A percentile compares a stretch with the other conserved stretches of the same genome.
Evolutionary conservation across 2,329 filamentous ascomycete species (phyloP).

Genomic region (Botrytis sinoallii): DNA sequence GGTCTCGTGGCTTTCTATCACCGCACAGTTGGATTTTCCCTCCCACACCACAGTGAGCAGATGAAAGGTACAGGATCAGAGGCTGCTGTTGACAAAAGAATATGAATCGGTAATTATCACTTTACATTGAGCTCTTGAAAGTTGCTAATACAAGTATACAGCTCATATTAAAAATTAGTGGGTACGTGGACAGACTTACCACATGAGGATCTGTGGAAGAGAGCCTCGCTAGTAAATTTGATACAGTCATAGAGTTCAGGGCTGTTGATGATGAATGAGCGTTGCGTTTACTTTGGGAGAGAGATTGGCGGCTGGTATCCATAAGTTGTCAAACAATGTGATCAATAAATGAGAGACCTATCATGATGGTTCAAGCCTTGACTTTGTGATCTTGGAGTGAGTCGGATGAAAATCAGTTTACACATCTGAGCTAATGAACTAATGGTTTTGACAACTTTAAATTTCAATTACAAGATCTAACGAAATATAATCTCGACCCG

Average conservation of each 20-base stretch:
- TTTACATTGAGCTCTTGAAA: neutral
- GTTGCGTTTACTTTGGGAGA: neutral
- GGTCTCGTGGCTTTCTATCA: neutral
- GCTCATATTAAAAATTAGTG: neutral
- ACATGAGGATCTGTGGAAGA: neutral
- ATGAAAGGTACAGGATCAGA: neutral
- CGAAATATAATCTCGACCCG: no score
- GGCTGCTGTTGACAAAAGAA: neutral
- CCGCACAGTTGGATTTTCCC: neutral
- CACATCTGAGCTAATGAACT: neutral
- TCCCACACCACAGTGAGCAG: neutral
- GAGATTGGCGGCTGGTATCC: accelerated
- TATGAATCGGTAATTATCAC: neutral
- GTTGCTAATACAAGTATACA: neutral
- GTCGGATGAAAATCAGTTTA: neutral
- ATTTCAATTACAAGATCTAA: neutral
- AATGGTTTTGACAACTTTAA: neutral
- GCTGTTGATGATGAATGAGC: neutral
- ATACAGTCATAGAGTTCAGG: neutral
- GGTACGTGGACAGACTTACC: neutral
- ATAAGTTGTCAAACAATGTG: neutral
- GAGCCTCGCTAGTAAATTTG: neutral
- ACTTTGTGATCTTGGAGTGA: neutral
- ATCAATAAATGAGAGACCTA: neutral
- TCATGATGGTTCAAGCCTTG: neutral